Evolutionary conservation across 192 early-diverging fungal genomes (phyloP).

Genomic region (Linnemannia elongata): DNA sequence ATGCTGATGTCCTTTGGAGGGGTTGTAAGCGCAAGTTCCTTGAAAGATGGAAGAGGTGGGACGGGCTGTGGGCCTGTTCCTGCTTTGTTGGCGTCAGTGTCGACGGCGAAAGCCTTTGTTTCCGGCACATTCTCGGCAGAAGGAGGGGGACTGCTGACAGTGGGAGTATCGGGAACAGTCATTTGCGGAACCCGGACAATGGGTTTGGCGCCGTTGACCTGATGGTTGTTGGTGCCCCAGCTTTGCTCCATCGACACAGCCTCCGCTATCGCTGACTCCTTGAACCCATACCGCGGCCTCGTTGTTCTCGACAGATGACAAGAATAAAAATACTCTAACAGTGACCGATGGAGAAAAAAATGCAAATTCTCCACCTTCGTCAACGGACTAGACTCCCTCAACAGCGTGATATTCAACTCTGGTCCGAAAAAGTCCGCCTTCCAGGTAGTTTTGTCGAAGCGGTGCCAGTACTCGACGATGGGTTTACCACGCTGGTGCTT

Average conservation of each 20-base stretch:
- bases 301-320: neutral
- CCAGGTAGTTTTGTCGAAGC: neutral
- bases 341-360: neutral
- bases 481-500: neutral
- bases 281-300: too few species aligned
- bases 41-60: constrained; percentile 44
- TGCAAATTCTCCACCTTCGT: neutral
- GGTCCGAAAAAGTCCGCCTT: constrained; percentile 4
- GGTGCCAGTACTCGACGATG: constrained; percentile 3
- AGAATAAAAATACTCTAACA: neutral
- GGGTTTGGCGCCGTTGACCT: neutral
- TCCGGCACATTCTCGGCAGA: neutral
- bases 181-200: constrained; percentile 11
- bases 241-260: neutral
- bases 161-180: constrained; percentile 32
- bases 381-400: constrained; percentile 1
- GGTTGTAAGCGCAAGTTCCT: constrained; percentile 41
- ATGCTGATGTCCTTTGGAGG: constrained; percentile 37
- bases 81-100: neutral
- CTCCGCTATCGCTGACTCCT: neutral
- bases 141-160: neutral
- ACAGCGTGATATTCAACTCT: neutral
- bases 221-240: constrained; percentile 1
- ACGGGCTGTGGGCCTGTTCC: constrained; percentile 29
- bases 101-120: neutral